Conservation (phyloP, 2,329 filamentous ascomycete genomes). For the Teratosphaeria epicoccoides region DNA sequence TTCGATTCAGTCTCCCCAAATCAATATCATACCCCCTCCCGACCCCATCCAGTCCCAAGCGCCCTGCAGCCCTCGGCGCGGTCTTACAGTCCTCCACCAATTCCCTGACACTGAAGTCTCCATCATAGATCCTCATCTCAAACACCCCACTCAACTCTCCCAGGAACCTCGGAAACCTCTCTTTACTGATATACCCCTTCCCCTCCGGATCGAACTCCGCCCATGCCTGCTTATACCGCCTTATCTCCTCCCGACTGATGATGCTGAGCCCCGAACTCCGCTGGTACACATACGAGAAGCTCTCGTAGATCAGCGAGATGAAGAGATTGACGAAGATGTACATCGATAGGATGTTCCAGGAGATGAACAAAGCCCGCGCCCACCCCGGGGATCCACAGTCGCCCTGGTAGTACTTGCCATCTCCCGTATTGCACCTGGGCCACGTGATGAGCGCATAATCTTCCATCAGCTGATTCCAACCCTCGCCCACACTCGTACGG, state of each 20-base stretch:
- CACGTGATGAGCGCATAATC: constrained; percentile 74
- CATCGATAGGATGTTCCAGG: constrained; percentile 99
- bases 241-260: constrained; percentile 85
- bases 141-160: constrained; percentile 90
- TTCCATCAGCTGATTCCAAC: constrained; percentile 96
- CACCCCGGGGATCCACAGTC: constrained; percentile 88
- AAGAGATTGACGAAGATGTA: constrained; percentile 99
- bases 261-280: constrained; percentile 84
- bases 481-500: constrained; percentile 84
- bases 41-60: not conserved
- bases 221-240: constrained; percentile 97
- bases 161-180: constrained; percentile 76
- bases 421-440: constrained; percentile 65
- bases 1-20: constrained; percentile 60
- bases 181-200: constrained; percentile 80
- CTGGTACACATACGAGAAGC: constrained; percentile 98
- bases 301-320: constrained; percentile 97
- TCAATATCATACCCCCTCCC: constrained; percentile 45
- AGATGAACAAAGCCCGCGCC: constrained; percentile 81
- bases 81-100: constrained; percentile 76
- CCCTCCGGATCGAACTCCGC: constrained; percentile 87
- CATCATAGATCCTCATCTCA: constrained; percentile 91
- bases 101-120: constrained; percentile 74
- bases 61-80: constrained; percentile 24
- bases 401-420: constrained; percentile 64